Conservation (phyloP, 2,329 filamentous ascomycete species). For the Leptoxyphium fumago region DNA sequence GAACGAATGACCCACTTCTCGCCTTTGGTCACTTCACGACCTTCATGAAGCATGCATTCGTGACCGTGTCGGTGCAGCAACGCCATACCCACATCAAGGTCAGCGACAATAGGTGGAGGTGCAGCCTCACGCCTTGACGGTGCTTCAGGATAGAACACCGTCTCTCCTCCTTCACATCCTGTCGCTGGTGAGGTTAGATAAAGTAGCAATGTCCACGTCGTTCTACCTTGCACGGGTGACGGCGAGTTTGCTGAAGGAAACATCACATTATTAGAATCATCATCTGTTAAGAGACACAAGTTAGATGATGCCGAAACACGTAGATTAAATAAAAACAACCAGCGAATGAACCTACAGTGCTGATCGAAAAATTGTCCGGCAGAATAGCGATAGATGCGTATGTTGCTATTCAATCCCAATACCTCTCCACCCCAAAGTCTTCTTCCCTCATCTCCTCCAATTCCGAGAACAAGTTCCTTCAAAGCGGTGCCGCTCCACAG, state of each 20-base stretch:
- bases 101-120: slow-evolving; percentile 48
- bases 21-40: slow-evolving; percentile 59
- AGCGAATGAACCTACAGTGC: slow-evolving; percentile 53
- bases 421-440: slow-evolving; percentile 63
- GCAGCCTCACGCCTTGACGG: slow-evolving; percentile 25
- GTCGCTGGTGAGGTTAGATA: slow-evolving; percentile 67
- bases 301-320: not conserved
- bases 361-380: slow-evolving; percentile 83
- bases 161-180: slow-evolving; percentile 73
- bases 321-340: not conserved
- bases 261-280: slow-evolving; percentile 65
- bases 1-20: slow-evolving; percentile 88
- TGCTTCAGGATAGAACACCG: slow-evolving; percentile 69
- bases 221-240: slow-evolving; percentile 41
- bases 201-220: slow-evolving; percentile 82
- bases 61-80: slow-evolving; percentile 79
- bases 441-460: slow-evolving; percentile 18
- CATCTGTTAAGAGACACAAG: slow-evolving; percentile 40
- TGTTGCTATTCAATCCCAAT: slow-evolving; percentile 75
- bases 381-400: slow-evolving; percentile 75
- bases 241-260: slow-evolving; percentile 33
- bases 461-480: slow-evolving; percentile 39
- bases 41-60: slow-evolving; percentile 81
- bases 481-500: slow-evolving; percentile 69
- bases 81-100: slow-evolving; percentile 69